These are phyloP conservation scores for Mangifera indica DNA, from an alignment of 345 rosid species.

Conservation along the genomic window DNA sequence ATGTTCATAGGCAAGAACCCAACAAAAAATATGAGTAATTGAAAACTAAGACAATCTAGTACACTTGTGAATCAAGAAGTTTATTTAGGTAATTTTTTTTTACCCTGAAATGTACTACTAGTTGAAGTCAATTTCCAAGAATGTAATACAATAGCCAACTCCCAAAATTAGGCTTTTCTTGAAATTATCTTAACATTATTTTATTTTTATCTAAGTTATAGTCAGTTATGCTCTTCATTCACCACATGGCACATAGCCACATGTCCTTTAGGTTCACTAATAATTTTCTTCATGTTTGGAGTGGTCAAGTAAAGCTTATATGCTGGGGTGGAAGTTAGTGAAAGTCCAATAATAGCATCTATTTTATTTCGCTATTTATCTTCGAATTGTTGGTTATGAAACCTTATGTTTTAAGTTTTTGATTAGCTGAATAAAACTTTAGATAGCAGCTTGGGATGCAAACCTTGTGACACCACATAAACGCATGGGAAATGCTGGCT, in stretches of 20 bases:
- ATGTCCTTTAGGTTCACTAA: not conserved
- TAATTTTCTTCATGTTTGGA: not conserved
- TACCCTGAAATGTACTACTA: not conserved
- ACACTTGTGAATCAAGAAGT: not conserved
- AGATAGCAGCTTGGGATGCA: conserved; percentile 99
- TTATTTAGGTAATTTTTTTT: not conserved
- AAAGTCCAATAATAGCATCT: not conserved
- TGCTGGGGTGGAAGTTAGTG: not conserved
- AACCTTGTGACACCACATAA: conserved; percentile 92
- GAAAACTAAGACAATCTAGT: not conserved
- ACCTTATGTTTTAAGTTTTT: not conserved
- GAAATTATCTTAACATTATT: too few species aligned
- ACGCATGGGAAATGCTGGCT: conserved; percentile 84
- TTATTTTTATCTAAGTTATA: not conserved
- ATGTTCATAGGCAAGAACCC: not conserved
- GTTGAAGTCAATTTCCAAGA: not conserved
- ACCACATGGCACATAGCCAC: not conserved
- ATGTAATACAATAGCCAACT: not conserved
- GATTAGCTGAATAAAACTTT: conserved; percentile 22
- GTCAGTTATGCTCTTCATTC: not conserved
- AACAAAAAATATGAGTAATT: not conserved
- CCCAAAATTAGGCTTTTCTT: not conserved
- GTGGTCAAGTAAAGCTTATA: not conserved
- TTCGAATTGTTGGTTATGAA: not conserved
- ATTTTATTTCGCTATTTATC: not conserved